Evolutionary conservation across 139 green algal species (phyloP).

Genomic region (Chlamydomonas sp.): DNA sequence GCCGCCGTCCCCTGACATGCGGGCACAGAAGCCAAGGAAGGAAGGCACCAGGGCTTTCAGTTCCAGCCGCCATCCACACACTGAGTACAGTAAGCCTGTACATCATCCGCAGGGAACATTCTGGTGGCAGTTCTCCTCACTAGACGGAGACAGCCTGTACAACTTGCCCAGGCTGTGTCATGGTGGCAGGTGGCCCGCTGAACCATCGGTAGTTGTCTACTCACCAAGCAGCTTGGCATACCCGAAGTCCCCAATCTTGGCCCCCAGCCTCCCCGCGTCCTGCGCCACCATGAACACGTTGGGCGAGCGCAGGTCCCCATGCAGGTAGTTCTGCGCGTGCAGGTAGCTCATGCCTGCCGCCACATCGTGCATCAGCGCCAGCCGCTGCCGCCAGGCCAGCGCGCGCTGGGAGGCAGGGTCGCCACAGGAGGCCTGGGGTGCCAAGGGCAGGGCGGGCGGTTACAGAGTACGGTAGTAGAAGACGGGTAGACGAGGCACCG

Average conservation of each 20-base stretch:
- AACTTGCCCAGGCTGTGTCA: too few relatives aligned
- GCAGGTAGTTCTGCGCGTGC: constrained; percentile 61
- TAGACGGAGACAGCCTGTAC: too few relatives aligned
- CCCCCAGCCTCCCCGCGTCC: constrained; percentile 30
- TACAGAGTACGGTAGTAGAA: not conserved
- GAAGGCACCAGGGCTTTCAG: not conserved
- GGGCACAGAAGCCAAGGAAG: not conserved
- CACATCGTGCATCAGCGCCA: constrained; percentile 57
- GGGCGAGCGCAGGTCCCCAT: constrained; percentile 52
- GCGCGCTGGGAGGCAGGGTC: not conserved
- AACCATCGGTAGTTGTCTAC: not conserved
- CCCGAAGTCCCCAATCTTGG: constrained; percentile 44
- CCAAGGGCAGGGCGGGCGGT: too few relatives aligned
- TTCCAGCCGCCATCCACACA: not conserved
- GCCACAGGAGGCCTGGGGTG: constrained; percentile 3
- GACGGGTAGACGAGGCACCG: not conserved
- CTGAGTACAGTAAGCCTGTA: not conserved
- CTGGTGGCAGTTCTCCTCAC: too few relatives aligned
- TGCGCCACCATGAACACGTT: constrained; percentile 53
- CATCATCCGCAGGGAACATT: too few relatives aligned
- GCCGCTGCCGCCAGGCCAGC: constrained; percentile 21
- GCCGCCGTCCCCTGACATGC: not conserved
- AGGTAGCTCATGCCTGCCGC: constrained; percentile 79
- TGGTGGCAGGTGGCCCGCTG: too few relatives aligned
- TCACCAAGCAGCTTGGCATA: constrained; percentile 43